Base-by-base conservation (phyloP, 2,329 filamentous ascomycete genomes). In the Exophiala viscosa region DNA sequence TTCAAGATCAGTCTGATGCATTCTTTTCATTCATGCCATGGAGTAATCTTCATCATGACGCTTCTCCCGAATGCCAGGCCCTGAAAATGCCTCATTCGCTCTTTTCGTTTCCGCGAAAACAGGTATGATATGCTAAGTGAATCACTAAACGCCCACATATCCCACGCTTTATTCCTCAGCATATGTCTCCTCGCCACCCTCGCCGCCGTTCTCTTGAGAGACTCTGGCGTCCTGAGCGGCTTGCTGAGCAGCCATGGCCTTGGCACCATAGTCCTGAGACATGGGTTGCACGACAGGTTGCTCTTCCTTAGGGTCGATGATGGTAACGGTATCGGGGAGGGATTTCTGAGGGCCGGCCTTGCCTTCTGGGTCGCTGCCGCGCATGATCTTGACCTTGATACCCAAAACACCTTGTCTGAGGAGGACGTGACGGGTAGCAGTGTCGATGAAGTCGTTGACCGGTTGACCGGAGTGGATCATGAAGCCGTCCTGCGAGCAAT, bases 341-440 rank as follows among this genome's bases (percentile, higher is more conserved):
- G 90, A 86, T 86, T 97, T 96, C 80, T 91, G 89, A 69, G 92
- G 91, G 67, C 93, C 90, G 70, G 90, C 85, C 87, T 99, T 99
- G 86, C 93, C 93, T 80, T 97, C 90, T 75, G 93, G 93, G 82
- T 99, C 93, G 68, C 90, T 93, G 74, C 93, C 93, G 76, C 95
- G 91, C 93, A 99, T 99, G 82, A 99, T 99, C 91, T 99, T 99
- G 79, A 99, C 93, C 86, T 99, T 99, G 83, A 99, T 99, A 81
- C 93, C 93, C 65, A 99, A 83, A 65, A 99, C 93, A 88, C 93
- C 93, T 84, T 99, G 93, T 80, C 95, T 89, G 77, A 99, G 91
- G 66, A 99, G 90, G 70, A 99, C 93, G 89, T 99, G 93, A 70
- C 93, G 93, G 72, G 93, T 97, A 68, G 95, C 95, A 71, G 80